A percentile compares a stretch with the other conserved stretches of the same genome.
phyloP scores from a whole-genome alignment of 2,329 filamentous ascomycete genomes.

The Colletotrichum sp. region DNA sequence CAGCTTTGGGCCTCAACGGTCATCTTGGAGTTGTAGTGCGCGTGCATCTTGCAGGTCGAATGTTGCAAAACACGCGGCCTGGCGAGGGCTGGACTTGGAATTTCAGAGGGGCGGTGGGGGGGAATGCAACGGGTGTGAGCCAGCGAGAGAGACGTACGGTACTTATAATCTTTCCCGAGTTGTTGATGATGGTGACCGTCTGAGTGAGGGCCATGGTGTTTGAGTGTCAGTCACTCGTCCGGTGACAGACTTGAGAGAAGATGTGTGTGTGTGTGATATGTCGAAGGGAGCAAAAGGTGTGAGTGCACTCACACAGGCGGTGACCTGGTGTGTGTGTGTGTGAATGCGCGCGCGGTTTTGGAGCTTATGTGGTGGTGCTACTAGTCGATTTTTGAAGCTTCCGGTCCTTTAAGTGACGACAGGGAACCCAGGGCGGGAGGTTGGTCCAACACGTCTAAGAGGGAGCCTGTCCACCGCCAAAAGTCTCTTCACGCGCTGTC shows the following conservation, averaged over 20 bases:
- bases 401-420: constrained; percentile 13
- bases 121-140: constrained; percentile 1
- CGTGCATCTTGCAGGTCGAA: constrained; percentile 5
- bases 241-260: not conserved
- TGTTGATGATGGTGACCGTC: constrained; percentile 89
- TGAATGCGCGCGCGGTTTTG: not conserved
- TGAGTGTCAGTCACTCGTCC: not conserved
- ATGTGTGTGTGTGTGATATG: not conserved
- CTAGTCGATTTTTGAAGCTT: constrained; percentile 11
- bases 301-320: constrained; percentile 11
- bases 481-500: not conserved
- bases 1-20: constrained; percentile 1
- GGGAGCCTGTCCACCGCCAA: constrained; percentile 15
- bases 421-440: constrained; percentile 8
- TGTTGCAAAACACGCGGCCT: not conserved
- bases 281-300: not conserved
- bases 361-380: not conserved
- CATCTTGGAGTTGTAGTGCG: not conserved
- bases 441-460: constrained; percentile 14
- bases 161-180: constrained; percentile 87
- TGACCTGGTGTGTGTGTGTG: constrained; percentile 8
- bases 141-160: constrained; percentile 62
- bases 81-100: not conserved
- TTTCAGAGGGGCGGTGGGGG: constrained; percentile 15
- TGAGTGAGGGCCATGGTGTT: constrained; percentile 58